phyloP scores from a whole-genome alignment of 2,329 filamentous ascomycete genomes.

The Diplocarpon mali region DNA sequence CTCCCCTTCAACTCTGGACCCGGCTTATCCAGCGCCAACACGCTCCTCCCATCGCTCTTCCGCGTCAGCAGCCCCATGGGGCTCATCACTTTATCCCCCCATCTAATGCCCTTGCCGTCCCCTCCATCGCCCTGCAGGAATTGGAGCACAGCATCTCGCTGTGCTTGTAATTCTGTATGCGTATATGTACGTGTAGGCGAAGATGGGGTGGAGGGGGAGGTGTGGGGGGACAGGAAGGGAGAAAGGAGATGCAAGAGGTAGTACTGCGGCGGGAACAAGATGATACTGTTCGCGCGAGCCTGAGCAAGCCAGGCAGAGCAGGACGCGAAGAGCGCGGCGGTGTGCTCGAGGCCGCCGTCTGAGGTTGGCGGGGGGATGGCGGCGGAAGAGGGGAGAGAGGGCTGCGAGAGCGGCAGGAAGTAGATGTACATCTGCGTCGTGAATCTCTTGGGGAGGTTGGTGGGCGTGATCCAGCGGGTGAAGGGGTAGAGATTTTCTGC shows the following conservation, averaged over 20 bases:
- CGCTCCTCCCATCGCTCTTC: slow-evolving; percentile 39
- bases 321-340: slow-evolving; percentile 67
- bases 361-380: slow-evolving; percentile 46
- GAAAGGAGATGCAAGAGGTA: slow-evolving; percentile 55
- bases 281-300: slow-evolving; percentile 54
- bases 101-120: slow-evolving; percentile 32
- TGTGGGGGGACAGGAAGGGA: slow-evolving; percentile 34
- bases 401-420: slow-evolving; percentile 52
- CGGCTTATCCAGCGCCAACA: slow-evolving; percentile 47
- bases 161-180: slow-evolving; percentile 30
- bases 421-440: slow-evolving; percentile 97
- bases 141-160: slow-evolving; percentile 40
- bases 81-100: slow-evolving; percentile 51
- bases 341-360: slow-evolving; percentile 56
- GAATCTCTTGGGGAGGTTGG: slow-evolving; percentile 62
- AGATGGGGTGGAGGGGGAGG: slow-evolving; percentile 16
- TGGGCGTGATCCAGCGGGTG: slow-evolving; percentile 84
- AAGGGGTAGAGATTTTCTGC: slow-evolving; percentile 48
- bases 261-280: slow-evolving; percentile 84
- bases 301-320: slow-evolving; percentile 57
- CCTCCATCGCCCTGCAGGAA: slow-evolving; percentile 39
- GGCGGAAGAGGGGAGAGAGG: slow-evolving; percentile 18
- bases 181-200: slow-evolving; percentile 12
- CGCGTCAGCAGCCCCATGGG: slow-evolving; percentile 37
- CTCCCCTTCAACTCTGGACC: slow-evolving; percentile 41